Evolutionary conservation across 1,284 basidiomycete species (phyloP).

Genomic region (Rhodotorula sp.): DNA sequence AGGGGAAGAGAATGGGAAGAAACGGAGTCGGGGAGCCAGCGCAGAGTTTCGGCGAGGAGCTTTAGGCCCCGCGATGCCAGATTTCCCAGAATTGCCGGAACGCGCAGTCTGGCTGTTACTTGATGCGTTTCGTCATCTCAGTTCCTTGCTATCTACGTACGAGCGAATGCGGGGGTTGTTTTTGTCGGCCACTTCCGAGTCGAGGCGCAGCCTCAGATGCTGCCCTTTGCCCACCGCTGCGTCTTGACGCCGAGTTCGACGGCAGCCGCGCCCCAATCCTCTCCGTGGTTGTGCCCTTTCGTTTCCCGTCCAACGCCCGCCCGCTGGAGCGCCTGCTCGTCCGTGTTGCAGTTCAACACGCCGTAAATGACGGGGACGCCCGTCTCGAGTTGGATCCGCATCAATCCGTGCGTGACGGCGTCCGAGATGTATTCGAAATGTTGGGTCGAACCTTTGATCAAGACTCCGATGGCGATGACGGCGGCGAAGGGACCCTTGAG

Average conservation of each 20-base stretch:
- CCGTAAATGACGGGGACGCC: slow-evolving; percentile 96
- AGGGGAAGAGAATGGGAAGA: no score
- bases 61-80: no score
- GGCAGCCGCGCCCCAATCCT: slow-evolving; percentile 93
- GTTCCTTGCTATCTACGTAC: no score
- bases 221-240: slow-evolving; percentile 59
- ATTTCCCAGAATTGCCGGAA: no score
- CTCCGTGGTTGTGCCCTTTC: slow-evolving; percentile 87
- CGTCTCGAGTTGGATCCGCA: slow-evolving; percentile 88
- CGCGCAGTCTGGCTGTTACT: no score
- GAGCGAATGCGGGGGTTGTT: background rate
- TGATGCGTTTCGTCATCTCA: no score
- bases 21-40: no score
- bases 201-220: slow-evolving; percentile 2
- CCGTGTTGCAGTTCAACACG: slow-evolving; percentile 86
- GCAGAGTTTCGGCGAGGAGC: no score
- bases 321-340: slow-evolving; percentile 90
- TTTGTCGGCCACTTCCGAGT: no score
- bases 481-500: slow-evolving; percentile 77
- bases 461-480: slow-evolving; percentile 91
- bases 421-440: slow-evolving; percentile 99
- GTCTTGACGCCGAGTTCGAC: slow-evolving; percentile 82
- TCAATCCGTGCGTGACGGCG: slow-evolving; percentile 83
- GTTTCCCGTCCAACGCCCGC: slow-evolving; percentile 70
- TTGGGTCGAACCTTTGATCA: slow-evolving; percentile 97